A percentile compares a stretch with the other conserved stretches of the same genome.
These are phyloP conservation scores for Gracilaria vermiculophylla DNA, from an alignment of 23 red algal genomes.

Conservation along the genomic window DNA sequence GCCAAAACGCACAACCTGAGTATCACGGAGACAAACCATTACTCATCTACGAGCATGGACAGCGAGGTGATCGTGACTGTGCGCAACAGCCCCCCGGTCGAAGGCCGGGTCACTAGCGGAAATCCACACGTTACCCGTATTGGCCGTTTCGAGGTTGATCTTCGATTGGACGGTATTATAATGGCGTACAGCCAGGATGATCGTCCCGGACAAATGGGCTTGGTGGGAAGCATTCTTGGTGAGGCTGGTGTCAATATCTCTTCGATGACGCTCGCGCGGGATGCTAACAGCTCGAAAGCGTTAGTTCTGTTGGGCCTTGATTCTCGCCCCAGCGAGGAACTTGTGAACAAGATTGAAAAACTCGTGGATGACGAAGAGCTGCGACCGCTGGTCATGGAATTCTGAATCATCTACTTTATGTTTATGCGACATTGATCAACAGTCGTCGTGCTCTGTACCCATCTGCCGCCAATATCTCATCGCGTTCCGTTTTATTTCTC, in stretches of 20 bases:
- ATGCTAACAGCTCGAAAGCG: constrained; percentile 66
- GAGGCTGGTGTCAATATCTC: constrained; percentile 89
- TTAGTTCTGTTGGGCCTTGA: constrained; percentile 89
- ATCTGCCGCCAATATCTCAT: not conserved
- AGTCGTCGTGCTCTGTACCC: not conserved
- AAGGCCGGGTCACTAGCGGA: constrained; percentile 80
- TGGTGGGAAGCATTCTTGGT: constrained; percentile 89
- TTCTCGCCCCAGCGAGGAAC: constrained; percentile 47
- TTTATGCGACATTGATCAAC: not conserved
- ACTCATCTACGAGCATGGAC: constrained; percentile 1
- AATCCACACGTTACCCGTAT: constrained; percentile 90
- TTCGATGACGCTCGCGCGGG: constrained; percentile 90
- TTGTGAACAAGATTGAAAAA: constrained; percentile 69
- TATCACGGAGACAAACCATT: constrained; percentile 74
- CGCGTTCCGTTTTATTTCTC: not conserved
- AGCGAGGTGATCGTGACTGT: constrained; percentile 72
- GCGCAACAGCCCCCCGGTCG: constrained; percentile 51
- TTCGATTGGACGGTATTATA: constrained; percentile 80
- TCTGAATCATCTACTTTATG: constrained; percentile 15
- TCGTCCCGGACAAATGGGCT: constrained; percentile 89
- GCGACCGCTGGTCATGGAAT: constrained; percentile 76
- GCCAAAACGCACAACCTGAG: constrained; percentile 62
- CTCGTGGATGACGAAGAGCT: constrained; percentile 58
- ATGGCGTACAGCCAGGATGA: constrained; percentile 91
- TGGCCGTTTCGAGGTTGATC: constrained; percentile 85